Evolutionary conservation across 495 filamentous ascomycete genomes (phyloP), one percentile per base, ranked within the genome.

Genomic region (Xylaria nigripes): DNA sequence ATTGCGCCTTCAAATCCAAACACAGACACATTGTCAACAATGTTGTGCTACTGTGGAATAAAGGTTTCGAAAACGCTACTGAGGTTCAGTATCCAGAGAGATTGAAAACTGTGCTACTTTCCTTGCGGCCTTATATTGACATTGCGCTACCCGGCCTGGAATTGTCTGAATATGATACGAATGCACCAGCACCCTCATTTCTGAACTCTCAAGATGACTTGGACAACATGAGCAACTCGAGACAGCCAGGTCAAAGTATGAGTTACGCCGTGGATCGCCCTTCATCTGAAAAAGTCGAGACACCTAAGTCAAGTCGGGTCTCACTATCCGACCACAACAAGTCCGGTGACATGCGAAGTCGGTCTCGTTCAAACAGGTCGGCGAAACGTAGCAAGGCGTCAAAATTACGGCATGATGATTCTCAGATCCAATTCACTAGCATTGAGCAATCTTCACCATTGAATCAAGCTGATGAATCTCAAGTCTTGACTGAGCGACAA

Each of bases 371-470:
- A 19, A 43, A 32, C 22, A 23, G 45, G 34, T 57, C 64, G 22
- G 22, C 61, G 24, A 59, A 41, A 40, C 66, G 58, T 1, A 62
- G 48, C 27, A 55, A 48, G 1, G 64, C 64, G 18, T 65, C 72
- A 2, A 77, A 72, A 22, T 68, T 81, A 24, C 77, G 83, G 24
- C 88, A 93, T 60, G 78, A 91, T 58, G 79, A 91, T 66, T 90
- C 88, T 5, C 87, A 91, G 56, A 75, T 92, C 29, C 74, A 88
- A 42, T 93, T 91, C 59, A 79, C 82, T 6, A 66, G 82, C 0
- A 81, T 91, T 45, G 53, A 55, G 16, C 76, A 79, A 10, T 80
- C 78, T 3, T 81, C 83, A 0, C 76, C 82, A 4, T 68, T 69
- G 2, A 55, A 59, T 9, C 57, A 58, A 2, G 59, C 62, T 10